phyloP scores from a whole-genome alignment of 352 stramenopile genomes.

The Phytopythium helicoides region DNA sequence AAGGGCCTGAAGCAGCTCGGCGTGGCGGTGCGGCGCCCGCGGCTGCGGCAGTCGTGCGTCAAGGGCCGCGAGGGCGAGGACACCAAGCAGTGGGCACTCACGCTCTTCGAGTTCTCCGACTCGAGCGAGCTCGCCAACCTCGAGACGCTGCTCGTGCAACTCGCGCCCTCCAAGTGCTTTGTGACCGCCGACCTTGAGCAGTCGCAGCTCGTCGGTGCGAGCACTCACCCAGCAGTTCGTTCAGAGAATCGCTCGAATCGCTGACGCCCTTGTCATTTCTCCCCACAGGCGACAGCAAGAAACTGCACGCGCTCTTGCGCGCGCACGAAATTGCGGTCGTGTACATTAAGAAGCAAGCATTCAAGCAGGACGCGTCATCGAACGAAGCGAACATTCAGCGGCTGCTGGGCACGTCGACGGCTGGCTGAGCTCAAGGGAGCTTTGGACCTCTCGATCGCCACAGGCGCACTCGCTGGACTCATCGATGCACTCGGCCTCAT shows the following conservation, averaged over 20 bases:
- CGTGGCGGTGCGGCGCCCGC: constrained; percentile 69
- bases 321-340: constrained; percentile 54
- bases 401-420: constrained; percentile 48
- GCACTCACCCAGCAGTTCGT: background rate
- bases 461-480: constrained; percentile 66
- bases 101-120: constrained; percentile 81
- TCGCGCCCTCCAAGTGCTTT: constrained; percentile 74
- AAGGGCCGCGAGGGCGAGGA: constrained; percentile 69
- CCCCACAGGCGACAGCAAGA: constrained; percentile 66
- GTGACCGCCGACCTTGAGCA: constrained; percentile 56
- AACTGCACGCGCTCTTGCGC: constrained; percentile 72
- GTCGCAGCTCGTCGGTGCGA: constrained; percentile 42
- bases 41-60: constrained; percentile 69
- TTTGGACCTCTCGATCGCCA: constrained; percentile 62
- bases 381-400: constrained; percentile 67
- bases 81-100: constrained; percentile 81
- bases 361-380: constrained; percentile 26
- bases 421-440: constrained; percentile 67
- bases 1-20: constrained; percentile 84
- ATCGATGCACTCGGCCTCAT: constrained; percentile 72
- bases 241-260: too few relatives aligned
- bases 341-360: constrained; percentile 72
- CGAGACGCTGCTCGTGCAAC: constrained; percentile 81
- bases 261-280: too few relatives aligned
- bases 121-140: constrained; percentile 82